Conservation (phyloP, 805 yeast species). For the Torulaspora franciscae region DNA sequence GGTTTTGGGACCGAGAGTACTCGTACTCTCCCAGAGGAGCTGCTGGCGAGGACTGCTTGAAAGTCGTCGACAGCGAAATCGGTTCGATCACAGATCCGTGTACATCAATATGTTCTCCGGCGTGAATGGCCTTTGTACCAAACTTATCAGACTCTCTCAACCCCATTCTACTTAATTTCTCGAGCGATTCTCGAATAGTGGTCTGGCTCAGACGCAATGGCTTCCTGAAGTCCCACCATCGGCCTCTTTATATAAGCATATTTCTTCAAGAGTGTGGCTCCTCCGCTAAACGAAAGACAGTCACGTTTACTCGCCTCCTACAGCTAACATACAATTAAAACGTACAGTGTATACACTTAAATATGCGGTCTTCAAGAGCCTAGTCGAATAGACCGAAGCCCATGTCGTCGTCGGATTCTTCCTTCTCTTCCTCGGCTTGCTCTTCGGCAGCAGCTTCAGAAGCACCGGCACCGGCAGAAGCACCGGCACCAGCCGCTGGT, state of each 20-base stretch:
- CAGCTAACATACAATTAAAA: not conserved
- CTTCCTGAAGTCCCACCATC: not conserved
- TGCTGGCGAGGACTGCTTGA: constrained; percentile 74
- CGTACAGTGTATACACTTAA: not conserved
- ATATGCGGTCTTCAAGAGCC: constrained; percentile 17
- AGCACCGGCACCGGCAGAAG: constrained; percentile 66
- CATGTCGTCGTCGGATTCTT: constrained; percentile 75
- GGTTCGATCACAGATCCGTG: constrained; percentile 89
- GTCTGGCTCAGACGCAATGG: not conserved
- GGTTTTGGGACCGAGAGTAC: constrained; percentile 81
- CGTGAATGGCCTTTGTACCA: constrained; percentile 80
- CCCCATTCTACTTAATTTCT: constrained; percentile 19
- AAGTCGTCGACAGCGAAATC: constrained; percentile 77
- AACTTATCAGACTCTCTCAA: constrained; percentile 40
- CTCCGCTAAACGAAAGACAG: not conserved
- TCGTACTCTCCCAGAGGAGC: constrained; percentile 74
- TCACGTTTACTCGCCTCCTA: not conserved
- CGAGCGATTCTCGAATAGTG: not conserved
- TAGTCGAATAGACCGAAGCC: constrained; percentile 99
- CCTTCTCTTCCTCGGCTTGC: constrained; percentile 64
- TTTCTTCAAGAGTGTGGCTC: not conserved
- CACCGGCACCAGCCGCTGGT: constrained; percentile 80
- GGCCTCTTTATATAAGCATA: not conserved
- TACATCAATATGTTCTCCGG: constrained; percentile 66
- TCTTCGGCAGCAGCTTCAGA: constrained; percentile 68